These are phyloP conservation scores for Fusarium sp. DNA, from an alignment of 2,329 filamentous ascomycete genomes.

Conservation along the genomic window DNA sequence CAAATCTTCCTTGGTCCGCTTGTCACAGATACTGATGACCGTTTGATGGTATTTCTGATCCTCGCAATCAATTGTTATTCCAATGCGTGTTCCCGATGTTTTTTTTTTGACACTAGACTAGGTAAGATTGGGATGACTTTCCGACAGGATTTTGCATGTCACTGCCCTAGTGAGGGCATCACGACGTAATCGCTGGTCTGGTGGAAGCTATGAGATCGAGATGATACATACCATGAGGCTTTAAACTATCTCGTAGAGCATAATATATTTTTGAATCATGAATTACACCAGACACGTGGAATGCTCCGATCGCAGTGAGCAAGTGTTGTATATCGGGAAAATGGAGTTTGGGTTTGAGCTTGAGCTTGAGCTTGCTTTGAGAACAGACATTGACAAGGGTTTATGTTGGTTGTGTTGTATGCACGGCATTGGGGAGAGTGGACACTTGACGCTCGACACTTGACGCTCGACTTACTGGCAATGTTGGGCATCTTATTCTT, in stretches of 20 bases:
- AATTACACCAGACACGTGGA: not conserved
- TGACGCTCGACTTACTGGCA: not conserved
- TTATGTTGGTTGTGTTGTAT: conserved; percentile 3
- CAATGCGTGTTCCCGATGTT: conserved; percentile 6
- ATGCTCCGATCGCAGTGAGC: not conserved
- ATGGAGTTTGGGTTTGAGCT: not conserved
- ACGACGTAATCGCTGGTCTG: not conserved
- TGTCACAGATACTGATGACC: not conserved
- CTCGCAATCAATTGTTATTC: not conserved
- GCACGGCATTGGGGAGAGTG: conserved; percentile 21
- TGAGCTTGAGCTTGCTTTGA: not conserved
- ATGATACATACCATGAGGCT: not conserved
- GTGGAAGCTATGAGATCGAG: not conserved
- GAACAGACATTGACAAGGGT: conserved; percentile 21
- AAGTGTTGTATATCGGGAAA: not conserved
- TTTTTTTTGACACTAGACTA: not conserved
- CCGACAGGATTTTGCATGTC: conserved; percentile 9
- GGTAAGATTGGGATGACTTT: not conserved
- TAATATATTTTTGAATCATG: not conserved
- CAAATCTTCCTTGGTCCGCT: not conserved
- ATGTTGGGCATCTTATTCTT: conserved; percentile 11
- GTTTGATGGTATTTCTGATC: conserved; percentile 1
- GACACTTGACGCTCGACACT: conserved; percentile 5
- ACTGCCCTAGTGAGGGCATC: conserved; percentile 1
- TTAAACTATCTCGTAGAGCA: not conserved